phyloP scores from a whole-genome alignment of 805 yeast genomes.

The Candida oleophila region DNA sequence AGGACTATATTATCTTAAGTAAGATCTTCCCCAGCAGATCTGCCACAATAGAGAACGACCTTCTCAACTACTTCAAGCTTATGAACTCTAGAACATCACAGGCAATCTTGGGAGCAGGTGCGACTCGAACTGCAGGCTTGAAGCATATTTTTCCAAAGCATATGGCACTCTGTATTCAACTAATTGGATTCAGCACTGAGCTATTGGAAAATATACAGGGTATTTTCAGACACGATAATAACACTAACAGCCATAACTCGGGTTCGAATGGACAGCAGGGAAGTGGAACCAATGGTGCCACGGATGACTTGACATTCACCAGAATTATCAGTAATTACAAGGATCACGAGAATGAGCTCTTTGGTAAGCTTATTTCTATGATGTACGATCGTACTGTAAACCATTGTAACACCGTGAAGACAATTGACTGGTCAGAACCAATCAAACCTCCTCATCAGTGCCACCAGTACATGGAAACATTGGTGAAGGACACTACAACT shows the following conservation, averaged over 20 bases:
- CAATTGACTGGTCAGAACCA: conserved; percentile 51
- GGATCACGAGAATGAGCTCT: conserved; percentile 64
- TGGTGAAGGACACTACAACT: conserved; percentile 66
- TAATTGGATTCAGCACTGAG: conserved; percentile 46
- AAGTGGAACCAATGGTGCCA: conserved; percentile 8
- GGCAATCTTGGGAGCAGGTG: conserved; percentile 72
- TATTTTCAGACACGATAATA: conserved; percentile 10
- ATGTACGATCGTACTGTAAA: conserved; percentile 62
- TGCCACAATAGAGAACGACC: conserved; percentile 38
- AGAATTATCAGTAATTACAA: conserved; percentile 39
- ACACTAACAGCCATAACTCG: background rate
- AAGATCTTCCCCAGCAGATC: conserved; percentile 52
- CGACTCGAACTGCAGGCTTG: conserved; percentile 70
- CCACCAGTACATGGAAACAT: conserved; percentile 61
- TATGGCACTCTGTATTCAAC: conserved; percentile 64
- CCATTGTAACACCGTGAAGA: conserved; percentile 48
- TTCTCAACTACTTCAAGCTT: conserved; percentile 43
- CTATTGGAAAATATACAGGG: conserved; percentile 33
- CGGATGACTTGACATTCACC: conserved; percentile 28
- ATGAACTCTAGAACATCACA: conserved; percentile 56
- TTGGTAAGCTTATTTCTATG: conserved; percentile 61
- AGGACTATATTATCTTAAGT: conserved; percentile 55
- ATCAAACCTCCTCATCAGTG: conserved; percentile 44
- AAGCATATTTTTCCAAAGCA: conserved; percentile 74
- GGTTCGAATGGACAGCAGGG: conserved; percentile 9